These are phyloP conservation scores for Aspergillus wentii DNA, from an alignment of 495 filamentous ascomycete genomes.

Conservation along the genomic window DNA sequence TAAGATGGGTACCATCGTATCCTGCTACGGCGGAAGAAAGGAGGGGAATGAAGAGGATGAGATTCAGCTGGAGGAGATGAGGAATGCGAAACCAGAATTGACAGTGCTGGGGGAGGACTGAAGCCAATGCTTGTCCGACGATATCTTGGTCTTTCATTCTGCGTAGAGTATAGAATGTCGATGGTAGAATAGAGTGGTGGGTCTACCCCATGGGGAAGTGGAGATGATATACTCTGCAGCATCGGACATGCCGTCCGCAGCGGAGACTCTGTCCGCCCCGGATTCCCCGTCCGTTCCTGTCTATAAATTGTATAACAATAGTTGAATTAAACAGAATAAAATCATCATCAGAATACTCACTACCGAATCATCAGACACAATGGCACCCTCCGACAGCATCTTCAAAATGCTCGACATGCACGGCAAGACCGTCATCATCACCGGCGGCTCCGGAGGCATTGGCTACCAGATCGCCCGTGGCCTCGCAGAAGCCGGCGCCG, in stretches of 20 bases:
- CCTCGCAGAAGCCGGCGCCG: conserved; percentile 72
- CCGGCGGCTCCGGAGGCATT: conserved; percentile 72
- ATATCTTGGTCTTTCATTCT: conserved; percentile 19
- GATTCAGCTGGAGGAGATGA: conserved; percentile 34
- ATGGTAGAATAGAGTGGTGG: no score
- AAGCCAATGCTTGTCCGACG: conserved; percentile 13
- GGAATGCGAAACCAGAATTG: conserved; percentile 26
- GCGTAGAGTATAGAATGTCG: no score
- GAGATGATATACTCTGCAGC: no score
- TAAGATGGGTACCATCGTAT: conserved; percentile 26
- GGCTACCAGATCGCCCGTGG: conserved; percentile 64
- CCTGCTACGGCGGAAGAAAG: conserved; percentile 34
- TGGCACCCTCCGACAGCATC: no score
- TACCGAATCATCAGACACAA: no score
- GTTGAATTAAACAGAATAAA: no score
- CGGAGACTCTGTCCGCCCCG: no score
- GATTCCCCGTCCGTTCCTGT: no score
- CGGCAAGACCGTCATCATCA: conserved; percentile 71
- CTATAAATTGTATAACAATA: no score
- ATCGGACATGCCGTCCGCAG: no score
- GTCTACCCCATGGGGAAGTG: background rate
- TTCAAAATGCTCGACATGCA: conserved; percentile 72
- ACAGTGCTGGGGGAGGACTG: conserved; percentile 26
- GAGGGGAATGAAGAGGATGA: conserved; percentile 32
- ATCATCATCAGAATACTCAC: no score